phyloP scores from a whole-genome alignment of 202 grass and related monocot genomes.

The Hordeum pubiflorum region DNA sequence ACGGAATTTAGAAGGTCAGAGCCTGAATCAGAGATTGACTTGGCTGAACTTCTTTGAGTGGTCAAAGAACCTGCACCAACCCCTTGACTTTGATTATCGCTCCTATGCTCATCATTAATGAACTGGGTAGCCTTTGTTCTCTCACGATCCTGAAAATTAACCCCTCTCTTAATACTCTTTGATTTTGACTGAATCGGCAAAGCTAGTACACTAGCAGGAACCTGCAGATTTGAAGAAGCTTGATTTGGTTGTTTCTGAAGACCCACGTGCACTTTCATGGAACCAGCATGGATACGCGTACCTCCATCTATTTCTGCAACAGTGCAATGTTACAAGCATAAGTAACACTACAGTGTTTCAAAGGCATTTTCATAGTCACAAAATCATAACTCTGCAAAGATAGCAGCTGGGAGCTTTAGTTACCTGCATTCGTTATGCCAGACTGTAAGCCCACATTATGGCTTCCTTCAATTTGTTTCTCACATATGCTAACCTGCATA shows the following conservation, averaged over 20 bases:
- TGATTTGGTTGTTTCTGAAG: constrained; percentile 32
- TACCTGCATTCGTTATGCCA: constrained; percentile 25
- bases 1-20: constrained; percentile 30
- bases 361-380: neutral
- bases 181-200: constrained; percentile 29
- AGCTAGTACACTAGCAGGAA: constrained; percentile 25
- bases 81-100: constrained; percentile 21
- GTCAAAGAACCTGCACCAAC: constrained; percentile 19
- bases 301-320: constrained; percentile 40
- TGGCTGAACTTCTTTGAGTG: constrained; percentile 26
- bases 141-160: constrained; percentile 16
- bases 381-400: constrained; percentile 18
- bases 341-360: constrained; percentile 22
- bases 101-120: constrained; percentile 30
- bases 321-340: constrained; percentile 34
- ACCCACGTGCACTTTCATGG: constrained; percentile 33
- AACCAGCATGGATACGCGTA: constrained; percentile 5
- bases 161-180: constrained; percentile 30
- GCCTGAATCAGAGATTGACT: constrained; percentile 27
- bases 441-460: constrained; percentile 15
- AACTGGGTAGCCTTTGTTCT: constrained; percentile 25
- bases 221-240: constrained; percentile 36
- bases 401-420: neutral
- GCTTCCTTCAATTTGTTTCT: constrained; percentile 25
- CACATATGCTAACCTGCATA: constrained; percentile 33